Evolutionary conservation across 768 basidiomycete genomes (phyloP).

Genomic region (Amanita exitialis): DNA sequence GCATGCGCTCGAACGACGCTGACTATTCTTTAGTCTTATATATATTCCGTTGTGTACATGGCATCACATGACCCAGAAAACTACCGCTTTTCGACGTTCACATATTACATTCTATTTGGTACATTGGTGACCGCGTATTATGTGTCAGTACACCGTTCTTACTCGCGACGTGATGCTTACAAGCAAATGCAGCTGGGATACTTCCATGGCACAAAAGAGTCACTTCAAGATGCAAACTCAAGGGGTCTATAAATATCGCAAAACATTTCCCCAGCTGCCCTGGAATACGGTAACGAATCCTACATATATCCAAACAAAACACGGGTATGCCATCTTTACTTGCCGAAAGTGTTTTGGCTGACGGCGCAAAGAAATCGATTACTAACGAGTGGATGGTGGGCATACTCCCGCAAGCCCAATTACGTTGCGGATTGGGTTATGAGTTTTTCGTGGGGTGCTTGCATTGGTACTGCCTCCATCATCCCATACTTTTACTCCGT

Average conservation of each 20-base stretch:
- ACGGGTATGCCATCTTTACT: conserved; percentile 47
- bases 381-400: conserved; percentile 91
- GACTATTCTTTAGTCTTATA: conserved; percentile 59
- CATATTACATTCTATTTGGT: conserved; percentile 62
- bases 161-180: conserved; percentile 5
- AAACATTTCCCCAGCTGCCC: conserved; percentile 91
- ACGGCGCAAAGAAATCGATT: conserved; percentile 64
- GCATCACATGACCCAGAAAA: conserved; percentile 82
- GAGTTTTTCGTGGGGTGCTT: conserved; percentile 77
- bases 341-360: background rate
- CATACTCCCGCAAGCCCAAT: conserved; percentile 90
- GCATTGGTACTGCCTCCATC: conserved; percentile 62
- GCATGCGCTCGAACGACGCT: background rate
- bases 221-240: conserved; percentile 96
- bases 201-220: conserved; percentile 93
- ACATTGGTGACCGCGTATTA: conserved; percentile 80
- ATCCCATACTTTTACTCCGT: conserved; percentile 97
- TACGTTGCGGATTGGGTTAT: conserved; percentile 91
- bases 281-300: conserved; percentile 78
- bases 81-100: conserved; percentile 77
- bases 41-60: conserved; percentile 97
- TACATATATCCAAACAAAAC: conserved; percentile 84
- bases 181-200: conserved; percentile 62
- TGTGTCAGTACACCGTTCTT: conserved; percentile 41
- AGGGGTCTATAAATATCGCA: conserved; percentile 76